phyloP scores from a whole-genome alignment of 1,284 basidiomycete species.

The Stygiomarasmius scandens region DNA sequence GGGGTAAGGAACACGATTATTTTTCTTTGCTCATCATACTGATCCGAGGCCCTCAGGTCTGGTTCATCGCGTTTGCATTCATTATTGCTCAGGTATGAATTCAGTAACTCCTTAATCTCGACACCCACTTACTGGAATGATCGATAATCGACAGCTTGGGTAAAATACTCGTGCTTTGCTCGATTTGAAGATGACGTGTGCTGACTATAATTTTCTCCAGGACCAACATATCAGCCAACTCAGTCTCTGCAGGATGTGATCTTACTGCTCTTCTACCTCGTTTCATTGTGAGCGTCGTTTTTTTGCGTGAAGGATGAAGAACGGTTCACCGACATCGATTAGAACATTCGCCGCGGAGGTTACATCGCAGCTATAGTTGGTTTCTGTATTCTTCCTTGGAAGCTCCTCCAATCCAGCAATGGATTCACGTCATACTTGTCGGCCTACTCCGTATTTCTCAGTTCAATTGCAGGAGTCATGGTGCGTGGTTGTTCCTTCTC shows the following conservation, averaged over 20 bases:
- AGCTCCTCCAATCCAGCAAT: conserved; percentile 75
- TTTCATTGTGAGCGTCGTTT: conserved; percentile 79
- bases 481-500: conserved; percentile 33
- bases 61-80: conserved; percentile 79
- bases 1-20: conserved; percentile 42
- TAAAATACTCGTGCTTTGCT: conserved; percentile 20
- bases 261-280: conserved; percentile 80
- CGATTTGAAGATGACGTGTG: conserved; percentile 5
- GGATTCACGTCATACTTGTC: conserved; percentile 84
- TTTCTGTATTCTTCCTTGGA: conserved; percentile 80
- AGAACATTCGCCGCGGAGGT: conserved; percentile 85
- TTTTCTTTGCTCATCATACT: background rate
- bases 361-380: conserved; percentile 80
- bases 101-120: background rate
- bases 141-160: conserved; percentile 33
- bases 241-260: conserved; percentile 84
- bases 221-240: conserved; percentile 85
- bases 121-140: no score
- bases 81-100: conserved; percentile 62
- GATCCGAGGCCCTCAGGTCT: conserved; percentile 41
- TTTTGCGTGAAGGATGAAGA: no score
- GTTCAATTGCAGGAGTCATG: conserved; percentile 85
- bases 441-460: conserved; percentile 82
- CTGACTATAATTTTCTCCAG: conserved; percentile 32
- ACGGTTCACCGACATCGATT: no score